Conservation (phyloP, 2,329 filamentous ascomycete species). For the Neopestalotiopsis sp. region DNA sequence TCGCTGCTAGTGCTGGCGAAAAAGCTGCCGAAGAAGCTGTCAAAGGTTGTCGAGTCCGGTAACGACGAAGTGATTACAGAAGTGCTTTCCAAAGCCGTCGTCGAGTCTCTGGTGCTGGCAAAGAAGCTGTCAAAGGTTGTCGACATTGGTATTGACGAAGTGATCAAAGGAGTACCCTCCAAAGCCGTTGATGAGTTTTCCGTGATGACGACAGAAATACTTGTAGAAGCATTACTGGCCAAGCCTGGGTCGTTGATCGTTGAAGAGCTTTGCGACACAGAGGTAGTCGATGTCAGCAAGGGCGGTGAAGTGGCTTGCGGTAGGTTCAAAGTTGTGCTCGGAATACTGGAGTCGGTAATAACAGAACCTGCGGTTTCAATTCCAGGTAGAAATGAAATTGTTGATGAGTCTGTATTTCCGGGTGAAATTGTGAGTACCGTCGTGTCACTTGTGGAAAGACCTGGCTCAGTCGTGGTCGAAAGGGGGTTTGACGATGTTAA, state of each 20-base stretch:
- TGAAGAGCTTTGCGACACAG: not conserved
- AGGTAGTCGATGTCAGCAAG: not conserved
- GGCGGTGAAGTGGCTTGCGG: not conserved
- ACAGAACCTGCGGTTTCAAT: not conserved
- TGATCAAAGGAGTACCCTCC: not conserved
- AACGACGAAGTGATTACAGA: not conserved
- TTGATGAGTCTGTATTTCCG: not conserved
- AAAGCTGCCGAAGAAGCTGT: not conserved
- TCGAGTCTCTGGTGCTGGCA: not conserved
- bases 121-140: not conserved
- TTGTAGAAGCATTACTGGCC: not conserved
- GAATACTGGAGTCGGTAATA: not conserved
- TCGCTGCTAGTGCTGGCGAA: not conserved
- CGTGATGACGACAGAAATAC: not conserved
- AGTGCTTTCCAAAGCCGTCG: not conserved
- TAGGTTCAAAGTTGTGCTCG: not conserved
- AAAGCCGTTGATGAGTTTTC: not conserved
- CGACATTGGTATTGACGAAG: not conserved
- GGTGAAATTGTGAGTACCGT: not conserved
- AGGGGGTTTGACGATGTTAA: not conserved
- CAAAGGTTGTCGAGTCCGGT: not conserved
- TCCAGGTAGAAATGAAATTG: not conserved
- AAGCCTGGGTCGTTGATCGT: not conserved
- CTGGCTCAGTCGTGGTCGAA: not conserved
- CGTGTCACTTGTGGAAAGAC: not conserved